A percentile compares a stretch with the other conserved stretches of the same genome.
These are phyloP conservation scores for Nepenthes alata DNA, from an alignment of 179 eudicot species.

Conservation along the genomic window DNA sequence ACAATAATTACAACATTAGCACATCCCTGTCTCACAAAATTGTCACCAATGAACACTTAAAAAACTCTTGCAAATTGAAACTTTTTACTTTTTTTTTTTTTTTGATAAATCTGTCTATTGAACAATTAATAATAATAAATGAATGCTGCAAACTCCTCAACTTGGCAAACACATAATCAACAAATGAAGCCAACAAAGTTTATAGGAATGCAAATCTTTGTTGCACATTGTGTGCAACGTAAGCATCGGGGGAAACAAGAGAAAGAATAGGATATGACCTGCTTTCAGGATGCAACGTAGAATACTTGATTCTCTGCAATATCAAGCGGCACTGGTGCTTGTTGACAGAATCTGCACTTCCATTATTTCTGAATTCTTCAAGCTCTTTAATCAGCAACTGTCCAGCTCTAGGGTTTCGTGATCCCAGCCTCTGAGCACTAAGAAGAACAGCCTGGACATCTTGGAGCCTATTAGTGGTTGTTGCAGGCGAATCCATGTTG, in stretches of 20 bases:
- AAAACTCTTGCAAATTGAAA: no score
- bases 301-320: constrained; percentile 85
- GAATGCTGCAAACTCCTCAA: neutral
- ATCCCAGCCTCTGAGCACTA: constrained; percentile 86
- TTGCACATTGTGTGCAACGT: neutral
- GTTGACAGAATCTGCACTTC: constrained; percentile 83
- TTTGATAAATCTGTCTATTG: neutral
- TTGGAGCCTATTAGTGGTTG: constrained; percentile 78
- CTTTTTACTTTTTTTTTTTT: no score
- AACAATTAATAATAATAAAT: neutral
- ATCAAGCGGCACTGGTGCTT: constrained; percentile 90
- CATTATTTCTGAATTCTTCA: constrained; percentile 75
- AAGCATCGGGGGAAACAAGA: neutral
- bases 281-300: constrained; percentile 54
- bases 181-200: neutral
- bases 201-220: neutral
- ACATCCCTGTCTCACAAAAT: no score
- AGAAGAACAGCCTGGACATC: constrained; percentile 95
- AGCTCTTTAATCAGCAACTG: constrained; percentile 84
- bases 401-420: constrained; percentile 91
- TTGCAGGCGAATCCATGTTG: constrained; percentile 71
- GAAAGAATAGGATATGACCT: constrained; percentile 29
- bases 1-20: no score
- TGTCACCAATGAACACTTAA: no score
- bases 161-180: neutral